Evolutionary conservation across 352 stramenopile species (phyloP).

Genomic region (Phytophthora citricola): DNA sequence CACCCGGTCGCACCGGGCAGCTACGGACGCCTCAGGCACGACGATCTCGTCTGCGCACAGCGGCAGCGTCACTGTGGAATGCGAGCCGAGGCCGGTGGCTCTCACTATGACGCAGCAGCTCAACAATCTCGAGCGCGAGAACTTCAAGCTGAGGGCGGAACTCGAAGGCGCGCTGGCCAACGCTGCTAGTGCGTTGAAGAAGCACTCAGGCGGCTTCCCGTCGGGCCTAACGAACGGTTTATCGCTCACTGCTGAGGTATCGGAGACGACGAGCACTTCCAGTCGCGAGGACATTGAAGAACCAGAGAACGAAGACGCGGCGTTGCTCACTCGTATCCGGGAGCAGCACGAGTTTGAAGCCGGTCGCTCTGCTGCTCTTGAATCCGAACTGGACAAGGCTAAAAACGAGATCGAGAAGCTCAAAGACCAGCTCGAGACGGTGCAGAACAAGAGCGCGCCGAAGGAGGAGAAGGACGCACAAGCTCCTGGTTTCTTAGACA

Average conservation of each 20-base stretch:
- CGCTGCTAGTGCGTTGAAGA: conserved; percentile 50
- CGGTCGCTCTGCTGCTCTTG: conserved; percentile 36
- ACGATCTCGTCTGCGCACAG: conserved; percentile 39
- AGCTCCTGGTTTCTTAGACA: conserved; percentile 66
- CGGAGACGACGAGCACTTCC: conserved; percentile 56
- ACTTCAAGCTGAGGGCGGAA: conserved; percentile 72
- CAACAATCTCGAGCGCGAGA: conserved; percentile 77
- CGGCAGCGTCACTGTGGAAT: conserved; percentile 30
- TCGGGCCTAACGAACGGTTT: conserved; percentile 31
- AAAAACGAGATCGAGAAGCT: conserved; percentile 46
- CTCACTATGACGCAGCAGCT: conserved; percentile 78
- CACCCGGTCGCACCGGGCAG: conserved; percentile 39
- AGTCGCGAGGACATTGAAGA: conserved; percentile 62
- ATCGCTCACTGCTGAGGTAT: conserved; percentile 45
- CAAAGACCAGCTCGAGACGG: conserved; percentile 36
- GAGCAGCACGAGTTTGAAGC: conserved; percentile 47
- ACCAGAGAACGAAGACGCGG: conserved; percentile 38
- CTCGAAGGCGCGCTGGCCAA: conserved; percentile 43
- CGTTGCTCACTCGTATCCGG: conserved; percentile 41
- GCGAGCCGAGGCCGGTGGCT: conserved; percentile 46
- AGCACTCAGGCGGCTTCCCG: conserved; percentile 32
- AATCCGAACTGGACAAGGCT: conserved; percentile 47
- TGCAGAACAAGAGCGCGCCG: conserved; percentile 17
- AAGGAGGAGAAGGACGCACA: conserved; percentile 27
- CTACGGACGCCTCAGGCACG: conserved; percentile 54